A percentile compares a stretch with the other conserved stretches of the same genome.
phyloP scores from a whole-genome alignment of 2,329 filamentous ascomycete species.

The Hysterium pulicare region DNA sequence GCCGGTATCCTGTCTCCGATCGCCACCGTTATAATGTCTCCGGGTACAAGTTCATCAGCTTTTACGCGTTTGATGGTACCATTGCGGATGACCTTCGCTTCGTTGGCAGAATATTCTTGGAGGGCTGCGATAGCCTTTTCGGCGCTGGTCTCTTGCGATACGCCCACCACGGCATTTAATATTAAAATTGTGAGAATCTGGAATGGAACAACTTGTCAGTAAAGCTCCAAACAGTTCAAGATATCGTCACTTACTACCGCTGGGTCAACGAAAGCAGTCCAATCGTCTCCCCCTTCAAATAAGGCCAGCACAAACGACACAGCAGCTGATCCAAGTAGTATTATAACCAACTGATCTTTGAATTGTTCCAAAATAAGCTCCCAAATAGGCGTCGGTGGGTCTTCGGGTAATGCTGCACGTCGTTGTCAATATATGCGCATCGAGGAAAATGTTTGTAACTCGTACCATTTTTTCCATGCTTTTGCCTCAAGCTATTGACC shows the following conservation, averaged over 20 bases:
- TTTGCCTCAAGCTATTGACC: slow-evolving; percentile 44
- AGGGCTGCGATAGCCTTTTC: slow-evolving; percentile 97
- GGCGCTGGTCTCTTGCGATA: slow-evolving; percentile 96
- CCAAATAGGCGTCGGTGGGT: slow-evolving; percentile 94
- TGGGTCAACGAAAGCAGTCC: slow-evolving; percentile 96
- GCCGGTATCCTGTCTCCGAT: slow-evolving; percentile 93
- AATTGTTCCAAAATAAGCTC: slow-evolving; percentile 97
- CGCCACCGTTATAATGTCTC: slow-evolving; percentile 82
- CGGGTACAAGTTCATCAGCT: slow-evolving; percentile 95
- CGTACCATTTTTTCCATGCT: slow-evolving; percentile 55
- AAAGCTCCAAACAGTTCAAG: background rate
- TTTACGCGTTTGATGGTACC: slow-evolving; percentile 78
- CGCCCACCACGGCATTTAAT: slow-evolving; percentile 93
- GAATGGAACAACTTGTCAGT: slow-evolving; percentile 12
- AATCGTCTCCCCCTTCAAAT: slow-evolving; percentile 88
- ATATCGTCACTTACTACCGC: slow-evolving; percentile 67
- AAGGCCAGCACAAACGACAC: slow-evolving; percentile 91
- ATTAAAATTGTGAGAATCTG: slow-evolving; percentile 96
- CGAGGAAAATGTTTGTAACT: too few relatives aligned
- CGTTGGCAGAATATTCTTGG: slow-evolving; percentile 98
- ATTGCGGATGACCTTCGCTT: slow-evolving; percentile 88
- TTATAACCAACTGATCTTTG: slow-evolving; percentile 97
- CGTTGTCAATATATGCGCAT: slow-evolving; percentile 11
- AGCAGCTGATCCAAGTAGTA: slow-evolving; percentile 85
- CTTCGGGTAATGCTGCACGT: slow-evolving; percentile 67